phyloP scores from a whole-genome alignment of 106 monocot species.

The Dioscorea zingiberensis region DNA sequence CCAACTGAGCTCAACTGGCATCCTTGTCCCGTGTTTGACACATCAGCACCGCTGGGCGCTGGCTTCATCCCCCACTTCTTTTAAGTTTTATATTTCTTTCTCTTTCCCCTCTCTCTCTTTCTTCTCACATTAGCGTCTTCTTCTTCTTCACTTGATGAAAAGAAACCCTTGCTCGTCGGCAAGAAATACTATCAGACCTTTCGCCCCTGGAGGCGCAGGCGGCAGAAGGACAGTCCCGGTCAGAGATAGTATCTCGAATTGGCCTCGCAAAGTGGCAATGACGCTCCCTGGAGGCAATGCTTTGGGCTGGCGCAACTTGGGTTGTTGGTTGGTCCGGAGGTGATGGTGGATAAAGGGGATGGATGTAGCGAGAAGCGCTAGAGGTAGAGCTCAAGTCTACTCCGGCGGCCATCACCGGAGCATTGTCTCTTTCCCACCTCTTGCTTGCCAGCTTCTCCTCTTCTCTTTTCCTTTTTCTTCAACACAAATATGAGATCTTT shows the following conservation, averaged over 20 bases:
- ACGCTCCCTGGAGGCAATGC: slow-evolving; percentile 31
- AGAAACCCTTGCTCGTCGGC: slow-evolving; percentile 57
- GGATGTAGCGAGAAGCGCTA: slow-evolving; percentile 22
- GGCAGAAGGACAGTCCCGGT: slow-evolving; percentile 67
- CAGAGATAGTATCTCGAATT: slow-evolving; percentile 60
- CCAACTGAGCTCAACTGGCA: too few relatives aligned
- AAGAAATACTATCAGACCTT: slow-evolving; percentile 50
- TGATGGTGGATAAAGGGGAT: slow-evolving; percentile 28
- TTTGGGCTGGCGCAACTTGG: slow-evolving; percentile 47
- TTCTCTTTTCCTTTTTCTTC: not conserved
- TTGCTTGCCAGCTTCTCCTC: slow-evolving; percentile 37
- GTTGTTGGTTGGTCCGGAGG: slow-evolving; percentile 2
- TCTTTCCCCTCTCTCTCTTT: too few relatives aligned
- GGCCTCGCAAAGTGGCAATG: slow-evolving; percentile 48
- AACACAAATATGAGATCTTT: not conserved
- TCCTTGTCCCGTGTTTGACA: too few relatives aligned
- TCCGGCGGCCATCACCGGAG: slow-evolving; percentile 34
- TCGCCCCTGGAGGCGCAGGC: slow-evolving; percentile 58
- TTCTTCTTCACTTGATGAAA: too few relatives aligned
- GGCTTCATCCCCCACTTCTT: too few relatives aligned
- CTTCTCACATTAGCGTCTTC: too few relatives aligned
- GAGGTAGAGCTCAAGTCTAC: slow-evolving; percentile 21
- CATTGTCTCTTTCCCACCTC: slow-evolving; percentile 59
- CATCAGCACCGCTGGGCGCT: too few relatives aligned
- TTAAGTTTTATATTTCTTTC: too few relatives aligned